Base-by-base conservation (phyloP, 345 rosid genomes). In the Jatropha curcas region DNA sequence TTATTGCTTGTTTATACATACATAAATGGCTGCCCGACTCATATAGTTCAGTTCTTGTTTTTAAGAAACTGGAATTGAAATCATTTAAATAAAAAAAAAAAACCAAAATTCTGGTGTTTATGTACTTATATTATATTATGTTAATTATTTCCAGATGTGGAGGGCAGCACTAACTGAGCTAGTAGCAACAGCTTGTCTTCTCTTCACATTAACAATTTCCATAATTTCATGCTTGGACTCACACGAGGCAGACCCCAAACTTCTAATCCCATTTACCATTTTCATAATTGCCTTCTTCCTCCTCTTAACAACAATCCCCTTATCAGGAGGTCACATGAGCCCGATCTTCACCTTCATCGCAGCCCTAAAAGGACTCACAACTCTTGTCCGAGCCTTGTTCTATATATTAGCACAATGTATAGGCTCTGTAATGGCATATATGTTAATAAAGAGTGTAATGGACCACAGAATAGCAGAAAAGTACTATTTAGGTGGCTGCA, bases 401-500 rank as follows among this genome's bases (percentile, higher is more conserved):
- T 86, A 88, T 55, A 30, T 85, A 25, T 20, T 74, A 50, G 90
- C 88, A 0, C 90, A 86, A 76, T 88, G 90, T 27, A 9, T 60
- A 5, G 77, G 90, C 1, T 81, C 85, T 9, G 71, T 79, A 6
- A 27, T 72, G 1, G 80, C 86, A 0, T 83, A 78, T 37, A 25
- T 67, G 1, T 45, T 78, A 25, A 58, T 85, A 60, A 65, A 65
- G 19, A 70, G 60, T 24, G 86, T 85, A 27, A 82, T 85, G 68
- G 65, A 45, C 74, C 70, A 60, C 11, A 73, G 45, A 12, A 30
- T 60, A 22, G 90, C 76, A 9, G 31, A 67, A 7, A 74, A 73
- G 27, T 86, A 74, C 72, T 71, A 78, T 5, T 67, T 83, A 11
- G 90, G 92, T n/a, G 88, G 87, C 6, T 88, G 92, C 71, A 76